Evolutionary conservation across 208 protist genomes (phyloP), one percentile per base, ranked within the genome.

Genomic region (Acanthamoeba lenticulata): DNA sequence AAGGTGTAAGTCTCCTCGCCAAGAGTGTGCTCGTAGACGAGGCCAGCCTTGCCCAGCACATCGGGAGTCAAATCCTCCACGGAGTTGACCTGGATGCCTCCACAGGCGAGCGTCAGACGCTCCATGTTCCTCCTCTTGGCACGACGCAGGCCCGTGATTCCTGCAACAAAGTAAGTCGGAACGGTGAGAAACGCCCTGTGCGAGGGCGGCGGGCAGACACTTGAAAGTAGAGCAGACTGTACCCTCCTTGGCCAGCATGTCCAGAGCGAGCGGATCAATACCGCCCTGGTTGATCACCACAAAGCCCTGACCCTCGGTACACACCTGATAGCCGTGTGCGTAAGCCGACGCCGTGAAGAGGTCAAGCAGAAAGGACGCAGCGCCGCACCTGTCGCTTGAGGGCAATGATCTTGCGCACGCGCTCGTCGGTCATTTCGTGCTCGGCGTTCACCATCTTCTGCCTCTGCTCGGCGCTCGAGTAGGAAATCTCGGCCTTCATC

Each of bases 1-100:
- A 99, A 99, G 4, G 99, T 99, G 97, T 99, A 99, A 96, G 99
- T 99, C 74, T 99, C 99, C 92, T 99, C 99, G 52, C 99, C 99
- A 2, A 99, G 95, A 17, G 97, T 98, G 90, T 99, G 98, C 95
- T 99, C 99, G 95, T 99, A 99, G 29, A 99, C 98, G 24, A 98
- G 94, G 17, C 98, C 99, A 34, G 99, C 99, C 77, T 98, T 98
- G 83, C 99, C 99, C 11, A 99, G 98, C 69, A 98, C 95, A 7
- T 98, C 98, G 57, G 96, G 94, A 24, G 97, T 98, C 13, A 99
- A 95, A 93, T 99, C 99, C 57, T 99, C 99, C 19, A 99, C 96
- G 11, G 98, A 97, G 97, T 99, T 99, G 24, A 99, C 98, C 17
- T 93, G 34, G n/a, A 90, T 52, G n/a, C 99, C 99, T 57, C 99